Evolutionary conservation across 2,329 filamentous ascomycete species (phyloP).

Genomic region (Lachnellula occidentalis): DNA sequence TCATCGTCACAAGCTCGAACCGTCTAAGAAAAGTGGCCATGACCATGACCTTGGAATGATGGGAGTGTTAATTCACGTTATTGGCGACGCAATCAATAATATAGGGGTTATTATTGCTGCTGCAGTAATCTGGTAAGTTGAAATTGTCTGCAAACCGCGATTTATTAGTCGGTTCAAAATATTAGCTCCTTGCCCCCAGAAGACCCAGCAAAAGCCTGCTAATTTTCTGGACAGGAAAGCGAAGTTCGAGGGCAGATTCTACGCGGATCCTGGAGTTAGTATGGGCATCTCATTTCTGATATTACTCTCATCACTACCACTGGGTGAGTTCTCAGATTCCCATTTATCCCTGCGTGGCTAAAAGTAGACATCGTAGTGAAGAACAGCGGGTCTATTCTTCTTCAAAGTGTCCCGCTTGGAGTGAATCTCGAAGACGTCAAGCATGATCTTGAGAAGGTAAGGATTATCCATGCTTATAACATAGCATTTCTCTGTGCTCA

Average conservation of each 20-base stretch:
- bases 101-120: slow-evolving; percentile 68
- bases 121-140: slow-evolving; percentile 55
- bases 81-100: slow-evolving; percentile 72
- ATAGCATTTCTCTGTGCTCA: not conserved
- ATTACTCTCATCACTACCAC: slow-evolving; percentile 54
- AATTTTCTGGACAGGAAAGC: slow-evolving; percentile 33
- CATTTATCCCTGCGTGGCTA: not conserved
- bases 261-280: slow-evolving; percentile 65
- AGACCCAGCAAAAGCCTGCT: no score
- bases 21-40: slow-evolving; percentile 28
- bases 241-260: slow-evolving; percentile 53
- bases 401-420: slow-evolving; percentile 59
- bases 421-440: slow-evolving; percentile 58
- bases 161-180: no score
- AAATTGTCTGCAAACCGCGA: no score
- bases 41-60: slow-evolving; percentile 63
- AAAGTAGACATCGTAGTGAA: slow-evolving; percentile 36
- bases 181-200: no score
- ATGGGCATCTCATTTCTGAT: slow-evolving; percentile 71
- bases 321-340: slow-evolving; percentile 31
- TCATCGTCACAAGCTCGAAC: slow-evolving; percentile 41
- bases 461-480: slow-evolving; percentile 2
- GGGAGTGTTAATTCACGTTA: slow-evolving; percentile 64
- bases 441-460: slow-evolving; percentile 61
- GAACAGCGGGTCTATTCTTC: slow-evolving; percentile 57